These are phyloP conservation scores for Adiantum capillusveneris DNA, from an alignment of 75 land plant species.

Conservation along the genomic window DNA sequence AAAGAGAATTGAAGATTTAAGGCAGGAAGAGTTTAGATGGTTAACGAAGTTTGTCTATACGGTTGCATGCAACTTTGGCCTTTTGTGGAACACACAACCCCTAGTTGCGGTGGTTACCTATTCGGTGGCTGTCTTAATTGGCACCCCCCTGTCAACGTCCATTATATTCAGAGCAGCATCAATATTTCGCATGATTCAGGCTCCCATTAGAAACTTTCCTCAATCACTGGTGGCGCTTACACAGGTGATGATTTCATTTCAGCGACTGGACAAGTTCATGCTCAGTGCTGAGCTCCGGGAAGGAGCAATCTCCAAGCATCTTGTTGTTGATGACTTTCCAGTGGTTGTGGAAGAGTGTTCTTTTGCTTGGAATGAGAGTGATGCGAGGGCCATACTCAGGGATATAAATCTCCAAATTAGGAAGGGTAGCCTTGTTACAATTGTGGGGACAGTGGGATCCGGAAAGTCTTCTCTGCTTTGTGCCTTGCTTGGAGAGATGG, in stretches of 20 bases:
- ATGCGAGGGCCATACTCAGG: neutral
- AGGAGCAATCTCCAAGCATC: constrained; percentile 11
- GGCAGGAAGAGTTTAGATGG: constrained; percentile 10
- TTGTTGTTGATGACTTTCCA: constrained; percentile 7
- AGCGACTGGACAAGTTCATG: constrained; percentile 24
- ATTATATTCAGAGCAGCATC: constrained; percentile 33
- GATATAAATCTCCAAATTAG: constrained; percentile 6
- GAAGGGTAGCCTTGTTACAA: constrained; percentile 11
- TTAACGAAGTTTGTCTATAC: constrained; percentile 5
- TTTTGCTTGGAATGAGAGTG: constrained; percentile 8
- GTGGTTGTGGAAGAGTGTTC: constrained; percentile 14
- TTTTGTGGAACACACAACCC: constrained; percentile 10
- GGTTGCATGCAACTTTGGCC: constrained; percentile 1
- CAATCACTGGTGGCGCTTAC: constrained; percentile 17
- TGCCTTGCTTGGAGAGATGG: constrained; percentile 16
- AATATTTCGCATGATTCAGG: constrained; percentile 28
- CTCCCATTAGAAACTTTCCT: constrained; percentile 23
- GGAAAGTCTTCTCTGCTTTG: constrained; percentile 13
- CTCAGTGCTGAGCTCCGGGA: constrained; percentile 18
- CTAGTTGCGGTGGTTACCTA: constrained; percentile 15
- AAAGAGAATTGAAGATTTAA: constrained; percentile 5
- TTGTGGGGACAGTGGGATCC: constrained; percentile 15
- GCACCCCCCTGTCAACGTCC: constrained; percentile 12
- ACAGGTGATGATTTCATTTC: constrained; percentile 22
- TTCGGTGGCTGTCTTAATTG: neutral